Base-by-base conservation (phyloP, 371 early-diverging fungal genomes). In the Circinella minor region DNA sequence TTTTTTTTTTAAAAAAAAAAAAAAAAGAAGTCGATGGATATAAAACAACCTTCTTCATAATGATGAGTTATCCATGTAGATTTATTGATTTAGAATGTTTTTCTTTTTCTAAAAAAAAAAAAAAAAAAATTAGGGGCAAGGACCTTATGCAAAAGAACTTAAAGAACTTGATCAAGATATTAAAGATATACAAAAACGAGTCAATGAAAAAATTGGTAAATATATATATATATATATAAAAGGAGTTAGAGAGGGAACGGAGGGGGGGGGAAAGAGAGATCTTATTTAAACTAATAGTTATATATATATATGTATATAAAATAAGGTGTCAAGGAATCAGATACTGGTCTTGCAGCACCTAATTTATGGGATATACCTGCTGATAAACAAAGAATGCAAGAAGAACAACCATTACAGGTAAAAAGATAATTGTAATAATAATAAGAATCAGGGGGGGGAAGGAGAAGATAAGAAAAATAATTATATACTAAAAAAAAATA, bases 331-430 rank as follows among this genome's bases (percentile, higher is more conserved):
- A 98, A 97, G 88, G 99, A 99, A 86, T 95, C 96, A 34, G 99
- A 99, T 80, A 99, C 99, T 62, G 99, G 99, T 65, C 89, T 99
- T 55, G 99, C 99, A 3, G 99, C 99, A 54, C 99, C 99, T 46
- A 95, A 95, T 78, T 82, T 95, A 67, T 99, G 99, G 99, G 99
- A 99, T 86, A 91, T 99, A 48, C 94, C 96, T 63, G 98, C 96
- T 20, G 99, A 99, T 85, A 97, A 95, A 83, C 96, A 96, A 77
- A 86, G 99, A 71, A 94, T 97, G 91, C 88, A 89, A 71, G 96
- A 96, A 73, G 99, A 99, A 74, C 99, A 99, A 64, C 95, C 99
- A 64, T 86, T 99, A 63, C 99, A 99, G 86, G 96, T 92, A 76
- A 65, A 63, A n/a, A n/a, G n/a, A n/a, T n/a, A n/a, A n/a, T n/a